Percentiles rank a stretch among this genome's conserved stretches.
These are phyloP conservation scores for Papiliotrema laurentii DNA, from an alignment of 1,284 basidiomycete species.

Conservation along the genomic window DNA sequence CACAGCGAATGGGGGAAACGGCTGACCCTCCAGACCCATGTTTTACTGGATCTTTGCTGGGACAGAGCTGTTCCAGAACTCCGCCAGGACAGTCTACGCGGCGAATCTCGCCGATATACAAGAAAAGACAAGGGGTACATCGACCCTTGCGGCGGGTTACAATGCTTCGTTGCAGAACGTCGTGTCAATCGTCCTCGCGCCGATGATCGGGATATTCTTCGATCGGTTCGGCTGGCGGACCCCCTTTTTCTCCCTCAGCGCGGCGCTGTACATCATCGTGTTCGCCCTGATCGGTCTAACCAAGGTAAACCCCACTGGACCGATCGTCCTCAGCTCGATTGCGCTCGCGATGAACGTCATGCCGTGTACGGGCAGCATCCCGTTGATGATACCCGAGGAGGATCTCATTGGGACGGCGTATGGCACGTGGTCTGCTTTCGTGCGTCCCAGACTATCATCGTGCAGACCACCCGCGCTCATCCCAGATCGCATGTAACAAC, in stretches of 20 bases:
- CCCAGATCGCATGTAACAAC: slow-evolving; percentile 1
- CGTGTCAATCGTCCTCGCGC: slow-evolving; percentile 50
- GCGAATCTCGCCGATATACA: slow-evolving; percentile 49
- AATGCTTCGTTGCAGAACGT: slow-evolving; percentile 45
- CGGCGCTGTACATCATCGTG: slow-evolving; percentile 45
- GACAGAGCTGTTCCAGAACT: slow-evolving; percentile 40
- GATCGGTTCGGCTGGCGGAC: slow-evolving; percentile 41
- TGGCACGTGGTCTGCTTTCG: slow-evolving; percentile 49
- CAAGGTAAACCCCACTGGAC: slow-evolving; percentile 44
- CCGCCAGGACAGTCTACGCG: slow-evolving; percentile 44
- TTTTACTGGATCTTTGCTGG: slow-evolving; percentile 40
- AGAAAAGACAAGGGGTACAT: slow-evolving; percentile 43
- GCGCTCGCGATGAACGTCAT: slow-evolving; percentile 46
- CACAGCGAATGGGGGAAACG: no score
- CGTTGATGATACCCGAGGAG: slow-evolving; percentile 46
- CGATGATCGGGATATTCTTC: slow-evolving; percentile 41
- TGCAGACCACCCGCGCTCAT: background rate
- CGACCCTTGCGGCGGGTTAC: slow-evolving; percentile 48
- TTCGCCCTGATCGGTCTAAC: slow-evolving; percentile 48
- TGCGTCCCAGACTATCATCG: slow-evolving; percentile 29
- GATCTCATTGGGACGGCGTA: slow-evolving; percentile 48
- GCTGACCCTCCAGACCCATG: slow-evolving; percentile 31
- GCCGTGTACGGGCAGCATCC: slow-evolving; percentile 47
- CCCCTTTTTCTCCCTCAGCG: slow-evolving; percentile 36
- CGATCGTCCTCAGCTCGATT: slow-evolving; percentile 45